phyloP scores from a whole-genome alignment of 2,329 filamentous ascomycete genomes.

The Xylariaceae sp. region DNA sequence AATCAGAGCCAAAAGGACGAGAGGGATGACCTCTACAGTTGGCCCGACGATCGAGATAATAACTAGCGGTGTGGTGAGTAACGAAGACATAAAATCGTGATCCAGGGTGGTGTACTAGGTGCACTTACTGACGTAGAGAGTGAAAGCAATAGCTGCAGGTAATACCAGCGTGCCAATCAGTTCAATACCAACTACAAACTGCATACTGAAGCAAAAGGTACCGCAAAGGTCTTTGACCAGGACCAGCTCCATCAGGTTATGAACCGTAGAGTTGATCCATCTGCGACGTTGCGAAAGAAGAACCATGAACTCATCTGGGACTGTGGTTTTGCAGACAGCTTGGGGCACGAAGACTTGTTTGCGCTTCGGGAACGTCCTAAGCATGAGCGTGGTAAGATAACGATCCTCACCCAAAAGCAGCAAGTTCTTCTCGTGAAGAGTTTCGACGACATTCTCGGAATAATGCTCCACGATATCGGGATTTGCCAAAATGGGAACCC shows the following conservation, averaged over 20 bases:
- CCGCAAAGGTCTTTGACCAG: slow-evolving; percentile 94
- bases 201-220: slow-evolving; percentile 99
- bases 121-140: slow-evolving; percentile 85
- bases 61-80: slow-evolving; percentile 50
- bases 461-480: slow-evolving; percentile 99
- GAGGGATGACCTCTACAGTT: slow-evolving; percentile 81
- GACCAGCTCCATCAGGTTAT: slow-evolving; percentile 97
- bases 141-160: slow-evolving; percentile 94
- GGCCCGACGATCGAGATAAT: slow-evolving; percentile 78
- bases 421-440: slow-evolving; percentile 94
- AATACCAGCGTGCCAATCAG: slow-evolving; percentile 91
- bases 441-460: slow-evolving; percentile 98
- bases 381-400: slow-evolving; percentile 94
- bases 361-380: slow-evolving; percentile 97
- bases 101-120: not conserved
- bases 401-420: slow-evolving; percentile 94
- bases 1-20: slow-evolving; percentile 85
- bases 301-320: slow-evolving; percentile 89
- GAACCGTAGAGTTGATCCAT: slow-evolving; percentile 99
- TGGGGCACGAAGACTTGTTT: slow-evolving; percentile 99
- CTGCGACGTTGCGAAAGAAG: slow-evolving; percentile 90
- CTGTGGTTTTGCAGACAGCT: slow-evolving; percentile 97
- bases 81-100: not conserved
- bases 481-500: slow-evolving; percentile 97
- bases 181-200: slow-evolving; percentile 96